Evolutionary conservation across 306 rosid species (phyloP), one percentile per base, ranked within the genome.

Genomic region (Fagus sylvatica): DNA sequence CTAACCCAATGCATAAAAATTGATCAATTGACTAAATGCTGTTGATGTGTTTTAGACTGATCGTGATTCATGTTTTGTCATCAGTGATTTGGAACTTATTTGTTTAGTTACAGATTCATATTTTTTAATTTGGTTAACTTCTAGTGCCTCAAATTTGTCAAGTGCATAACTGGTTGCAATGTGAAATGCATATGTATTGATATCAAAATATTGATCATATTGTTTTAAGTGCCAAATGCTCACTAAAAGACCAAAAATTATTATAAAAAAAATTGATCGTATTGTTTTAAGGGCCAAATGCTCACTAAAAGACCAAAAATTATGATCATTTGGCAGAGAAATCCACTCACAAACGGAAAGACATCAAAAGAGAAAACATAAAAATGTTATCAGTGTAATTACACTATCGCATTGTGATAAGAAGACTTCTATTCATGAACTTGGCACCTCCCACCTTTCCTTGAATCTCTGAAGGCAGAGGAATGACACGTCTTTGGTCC

Each of bases 401-500:
- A 16, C 67, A 49, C 76, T 81, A 94, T 49, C 84, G 76, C 89
- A 92, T 87, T 36, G 93, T 91, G 75, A 95, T 82, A 42, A 95
- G 79, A 81, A 95, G 93, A 83, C 78, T 89, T 84, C 98, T 87
- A 60, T 92, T 91, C 48, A 13, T 73, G 78, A 95, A 95, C 90
- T 92, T 95, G 82, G 98, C 98, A 74, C 92, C 98, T 9, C 87
- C 97, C 80, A 95, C 98, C 85, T 92, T 92, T 72, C 98, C 98
- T 87, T 92, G 98, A 75, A 92, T 88, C 79, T 74, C 74, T 30
- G 84, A 78, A 66, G 98, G 98, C 91, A 95, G 77, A 71, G 74
- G 78, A 79, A 95, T 95, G 75, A 84, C 96, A 2, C 98, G 98
- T 69, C 98, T 91, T 83, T 95, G 98, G 80, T 95, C 98, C 7